Percentiles rank a stretch among this genome's conserved stretches.
These are phyloP conservation scores for Plasmodium adleri DNA, from an alignment of 169 alveolate genomes.

Conservation along the genomic window DNA sequence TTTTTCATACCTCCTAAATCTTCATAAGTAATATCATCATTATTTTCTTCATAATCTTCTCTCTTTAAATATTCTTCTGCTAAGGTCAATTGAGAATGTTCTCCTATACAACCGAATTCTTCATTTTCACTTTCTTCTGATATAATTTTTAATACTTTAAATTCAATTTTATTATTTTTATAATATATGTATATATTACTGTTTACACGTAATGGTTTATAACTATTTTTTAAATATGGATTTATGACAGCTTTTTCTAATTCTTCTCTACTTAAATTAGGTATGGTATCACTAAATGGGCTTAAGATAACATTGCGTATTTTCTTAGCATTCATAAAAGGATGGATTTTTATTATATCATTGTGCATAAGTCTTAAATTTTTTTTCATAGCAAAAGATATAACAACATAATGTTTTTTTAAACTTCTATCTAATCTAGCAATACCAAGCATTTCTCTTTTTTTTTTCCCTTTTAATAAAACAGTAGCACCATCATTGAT, in stretches of 20 bases:
- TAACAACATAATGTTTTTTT: slow-evolving; percentile 33
- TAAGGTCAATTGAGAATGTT: slow-evolving; percentile 74
- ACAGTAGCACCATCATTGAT: slow-evolving; percentile 36
- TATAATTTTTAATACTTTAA: slow-evolving; percentile 77
- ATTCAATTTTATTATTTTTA: slow-evolving; percentile 77
- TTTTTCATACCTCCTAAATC: slow-evolving; percentile 87
- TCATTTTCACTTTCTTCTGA: slow-evolving; percentile 56
- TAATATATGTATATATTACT: slow-evolving; percentile 29
- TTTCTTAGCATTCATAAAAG: slow-evolving; percentile 15
- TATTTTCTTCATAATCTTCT: slow-evolving; percentile 81
- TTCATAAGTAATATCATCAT: slow-evolving; percentile 85
- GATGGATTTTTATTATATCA: slow-evolving; percentile 47
- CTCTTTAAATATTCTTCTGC: slow-evolving; percentile 78
- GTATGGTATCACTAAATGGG: slow-evolving; percentile 55
- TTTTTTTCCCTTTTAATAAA: slow-evolving; percentile 59
- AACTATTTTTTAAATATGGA: slow-evolving; percentile 48
- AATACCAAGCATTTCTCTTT: slow-evolving; percentile 50
- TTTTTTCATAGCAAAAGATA: slow-evolving; percentile 60
- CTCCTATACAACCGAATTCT: slow-evolving; percentile 54
- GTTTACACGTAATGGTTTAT: slow-evolving; percentile 40
- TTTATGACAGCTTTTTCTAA: slow-evolving; percentile 25
- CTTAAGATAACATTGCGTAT: slow-evolving; percentile 36
- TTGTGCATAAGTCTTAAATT: slow-evolving; percentile 62
- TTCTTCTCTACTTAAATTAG: slow-evolving; percentile 20
- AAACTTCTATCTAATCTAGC: slow-evolving; percentile 9